Conservation (phyloP, 2,329 filamentous ascomycete genomes). For the Bisporella sp. region DNA sequence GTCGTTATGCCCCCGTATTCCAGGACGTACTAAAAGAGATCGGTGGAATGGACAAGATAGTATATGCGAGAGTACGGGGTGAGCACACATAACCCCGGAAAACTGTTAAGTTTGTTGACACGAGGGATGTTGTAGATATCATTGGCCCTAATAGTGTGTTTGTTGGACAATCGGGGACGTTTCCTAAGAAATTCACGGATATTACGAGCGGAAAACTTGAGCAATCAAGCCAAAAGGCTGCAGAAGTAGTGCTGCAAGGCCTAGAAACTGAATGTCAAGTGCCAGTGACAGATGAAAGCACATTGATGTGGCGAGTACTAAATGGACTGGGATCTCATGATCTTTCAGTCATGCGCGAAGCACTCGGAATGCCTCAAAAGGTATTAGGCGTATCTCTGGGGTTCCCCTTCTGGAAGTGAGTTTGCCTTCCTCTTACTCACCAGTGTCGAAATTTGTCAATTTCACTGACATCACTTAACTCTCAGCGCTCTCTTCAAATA, state of each 20-base stretch:
- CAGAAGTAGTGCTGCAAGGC: conserved; percentile 1
- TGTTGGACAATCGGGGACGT: conserved; percentile 41
- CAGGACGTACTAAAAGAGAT: conserved; percentile 46
- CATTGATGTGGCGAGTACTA: conserved; percentile 31
- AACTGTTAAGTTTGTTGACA: no score
- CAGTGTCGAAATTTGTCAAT: no score
- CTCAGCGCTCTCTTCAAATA: conserved; percentile 40
- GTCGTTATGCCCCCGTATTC: conserved; percentile 52
- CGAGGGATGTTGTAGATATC: conserved; percentile 25
- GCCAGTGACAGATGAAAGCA: conserved; percentile 26
- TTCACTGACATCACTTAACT: conserved; percentile 23
- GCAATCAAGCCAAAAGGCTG: conserved; percentile 10
- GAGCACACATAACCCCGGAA: no score
- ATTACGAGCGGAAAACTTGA: conserved; percentile 14
- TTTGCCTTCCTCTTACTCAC: no score
- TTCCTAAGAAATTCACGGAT: conserved; percentile 37
- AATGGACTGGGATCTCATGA: conserved; percentile 43
- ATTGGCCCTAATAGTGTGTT: conserved; percentile 46
- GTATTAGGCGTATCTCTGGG: conserved; percentile 38
- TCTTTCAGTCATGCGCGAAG: conserved; percentile 46
- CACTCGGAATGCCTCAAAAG: conserved; percentile 40
- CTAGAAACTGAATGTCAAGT: conserved; percentile 5
- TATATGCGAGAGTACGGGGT: conserved; percentile 45
- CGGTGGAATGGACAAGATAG: conserved; percentile 40
- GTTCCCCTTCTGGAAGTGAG: conserved; percentile 10